phyloP scores from a whole-genome alignment of 352 stramenopile genomes.

The Pythium apleroticum region DNA sequence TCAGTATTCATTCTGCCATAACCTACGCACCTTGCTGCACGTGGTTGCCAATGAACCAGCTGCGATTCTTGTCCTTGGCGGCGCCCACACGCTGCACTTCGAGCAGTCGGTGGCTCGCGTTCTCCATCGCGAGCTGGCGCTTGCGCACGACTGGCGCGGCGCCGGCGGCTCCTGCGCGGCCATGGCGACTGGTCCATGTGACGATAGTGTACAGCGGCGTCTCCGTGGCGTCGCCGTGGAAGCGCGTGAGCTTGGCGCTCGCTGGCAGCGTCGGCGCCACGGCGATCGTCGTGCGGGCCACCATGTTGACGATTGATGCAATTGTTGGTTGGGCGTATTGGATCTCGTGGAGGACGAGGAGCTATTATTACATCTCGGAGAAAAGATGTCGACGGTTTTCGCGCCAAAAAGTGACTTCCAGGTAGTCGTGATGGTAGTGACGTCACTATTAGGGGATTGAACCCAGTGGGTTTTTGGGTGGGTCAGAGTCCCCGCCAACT shows the following conservation, averaged over 20 bases:
- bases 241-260: slow-evolving; percentile 48
- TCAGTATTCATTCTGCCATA: no score
- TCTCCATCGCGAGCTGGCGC: slow-evolving; percentile 60
- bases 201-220: slow-evolving; percentile 48
- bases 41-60: slow-evolving; percentile 77
- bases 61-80: slow-evolving; percentile 44
- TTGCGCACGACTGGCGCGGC: slow-evolving; percentile 26
- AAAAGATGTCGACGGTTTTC: neutral
- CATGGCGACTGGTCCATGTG: slow-evolving; percentile 40
- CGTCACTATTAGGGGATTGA: neutral
- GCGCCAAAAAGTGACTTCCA: slow-evolving; percentile 21
- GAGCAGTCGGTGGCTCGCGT: slow-evolving; percentile 34
- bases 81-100: slow-evolving; percentile 64
- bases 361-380: slow-evolving; percentile 5
- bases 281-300: slow-evolving; percentile 49
- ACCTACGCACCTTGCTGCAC: slow-evolving; percentile 58
- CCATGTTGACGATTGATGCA: slow-evolving; percentile 14
- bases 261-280: slow-evolving; percentile 47
- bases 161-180: neutral
- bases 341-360: neutral
- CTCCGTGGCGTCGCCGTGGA: slow-evolving; percentile 64
- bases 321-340: neutral
- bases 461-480: slow-evolving; percentile 12
- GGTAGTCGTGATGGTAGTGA: slow-evolving; percentile 12
- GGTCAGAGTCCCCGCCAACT: slow-evolving; percentile 13